phyloP scores from a whole-genome alignment of 73 alveolate species.

The Stentor roeselii region DNA sequence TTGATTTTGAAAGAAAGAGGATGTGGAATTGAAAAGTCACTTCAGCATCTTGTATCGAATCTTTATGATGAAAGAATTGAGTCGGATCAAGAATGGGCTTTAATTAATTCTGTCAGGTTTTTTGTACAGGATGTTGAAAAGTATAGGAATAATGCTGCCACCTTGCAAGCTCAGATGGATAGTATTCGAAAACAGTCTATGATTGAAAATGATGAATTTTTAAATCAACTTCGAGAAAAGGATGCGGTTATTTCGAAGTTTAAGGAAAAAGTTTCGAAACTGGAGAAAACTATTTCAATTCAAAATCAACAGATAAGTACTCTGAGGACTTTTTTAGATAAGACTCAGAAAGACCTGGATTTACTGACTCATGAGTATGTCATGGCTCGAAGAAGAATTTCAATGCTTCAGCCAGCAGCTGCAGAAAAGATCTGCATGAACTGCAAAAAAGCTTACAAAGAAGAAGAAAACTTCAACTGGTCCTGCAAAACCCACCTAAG shows the following conservation, averaged over 20 bases:
- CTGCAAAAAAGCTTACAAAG: conserved; percentile 32
- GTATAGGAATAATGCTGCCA: too few species aligned
- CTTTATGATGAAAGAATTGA: background rate
- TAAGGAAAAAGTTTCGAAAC: conserved; percentile 35
- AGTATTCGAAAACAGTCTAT: background rate
- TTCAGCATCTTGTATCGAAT: background rate
- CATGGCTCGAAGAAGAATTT: conserved; percentile 40
- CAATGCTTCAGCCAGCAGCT: conserved; percentile 42
- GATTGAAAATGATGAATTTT: background rate
- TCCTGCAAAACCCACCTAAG: conserved; percentile 43
- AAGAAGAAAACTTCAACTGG: conserved; percentile 47
- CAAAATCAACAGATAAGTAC: conserved; percentile 5
- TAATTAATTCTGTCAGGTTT: background rate
- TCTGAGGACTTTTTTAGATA: conserved; percentile 30
- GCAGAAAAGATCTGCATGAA: conserved; percentile 30
- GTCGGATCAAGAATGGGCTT: background rate
- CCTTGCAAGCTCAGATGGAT: background rate
- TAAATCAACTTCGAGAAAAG: background rate
- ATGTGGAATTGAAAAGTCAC: background rate
- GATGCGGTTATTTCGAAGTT: background rate
- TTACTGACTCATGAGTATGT: conserved; percentile 39
- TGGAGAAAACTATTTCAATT: conserved; percentile 34
- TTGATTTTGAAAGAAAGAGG: background rate
- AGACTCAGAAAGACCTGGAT: conserved; percentile 38
- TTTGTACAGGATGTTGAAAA: background rate